Conservation (phyloP, 345 rosid species). For the Ceriops decandra region DNA sequence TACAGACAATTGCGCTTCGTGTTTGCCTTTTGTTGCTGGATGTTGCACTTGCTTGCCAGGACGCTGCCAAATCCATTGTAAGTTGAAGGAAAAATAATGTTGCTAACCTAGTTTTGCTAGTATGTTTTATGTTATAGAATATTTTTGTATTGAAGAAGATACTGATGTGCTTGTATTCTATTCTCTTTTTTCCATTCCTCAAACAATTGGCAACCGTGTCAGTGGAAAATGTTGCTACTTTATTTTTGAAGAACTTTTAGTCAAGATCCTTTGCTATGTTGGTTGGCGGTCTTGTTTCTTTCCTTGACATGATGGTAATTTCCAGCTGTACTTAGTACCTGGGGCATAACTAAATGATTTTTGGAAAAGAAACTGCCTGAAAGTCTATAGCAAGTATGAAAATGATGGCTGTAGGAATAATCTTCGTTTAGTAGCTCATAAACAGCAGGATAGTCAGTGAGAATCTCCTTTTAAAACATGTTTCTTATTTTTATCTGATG, state of each 20-base stretch:
- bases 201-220: background rate
- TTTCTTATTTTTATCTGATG: no score
- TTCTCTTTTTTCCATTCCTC: background rate
- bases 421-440: no score
- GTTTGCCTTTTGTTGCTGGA: conserved; percentile 85
- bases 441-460: no score
- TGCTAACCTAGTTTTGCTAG: background rate
- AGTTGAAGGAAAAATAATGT: conserved; percentile 28
- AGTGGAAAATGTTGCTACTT: conserved; percentile 4
- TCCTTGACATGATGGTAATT: background rate
- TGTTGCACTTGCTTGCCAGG: conserved; percentile 72
- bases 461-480: no score
- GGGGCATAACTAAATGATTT: no score
- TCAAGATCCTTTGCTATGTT: background rate
- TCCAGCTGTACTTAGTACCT: no score
- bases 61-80: conserved; percentile 79
- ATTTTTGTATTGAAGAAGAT: background rate
- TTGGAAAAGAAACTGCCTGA: no score
- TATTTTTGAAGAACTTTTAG: background rate
- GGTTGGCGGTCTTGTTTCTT: background rate
- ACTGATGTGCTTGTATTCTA: background rate
- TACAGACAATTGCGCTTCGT: conserved; percentile 83
- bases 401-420: no score
- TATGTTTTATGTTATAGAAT: background rate
- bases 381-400: no score